Conservation (phyloP, 306 rosid genomes). For the Prosopis cineraria region DNA sequence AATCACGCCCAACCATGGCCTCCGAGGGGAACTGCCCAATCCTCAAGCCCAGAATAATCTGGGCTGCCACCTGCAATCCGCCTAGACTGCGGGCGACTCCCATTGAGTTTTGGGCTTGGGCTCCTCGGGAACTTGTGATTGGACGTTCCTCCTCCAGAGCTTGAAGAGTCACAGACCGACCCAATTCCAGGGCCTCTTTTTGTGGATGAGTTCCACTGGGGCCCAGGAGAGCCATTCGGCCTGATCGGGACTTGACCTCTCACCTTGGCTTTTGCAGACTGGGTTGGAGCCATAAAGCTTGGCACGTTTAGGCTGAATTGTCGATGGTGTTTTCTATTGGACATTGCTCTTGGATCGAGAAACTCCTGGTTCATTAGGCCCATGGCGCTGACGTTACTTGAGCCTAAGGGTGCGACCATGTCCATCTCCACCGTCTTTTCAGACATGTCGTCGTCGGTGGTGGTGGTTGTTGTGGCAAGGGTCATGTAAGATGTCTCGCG, state of each 20-base stretch:
- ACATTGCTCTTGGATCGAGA: constrained; percentile 27
- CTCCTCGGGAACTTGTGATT: constrained; percentile 44
- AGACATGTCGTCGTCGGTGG: constrained; percentile 61
- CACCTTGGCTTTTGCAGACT: constrained; percentile 84
- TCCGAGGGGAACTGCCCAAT: constrained; percentile 67
- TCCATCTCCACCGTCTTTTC: constrained; percentile 88
- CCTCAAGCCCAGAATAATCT: constrained; percentile 47
- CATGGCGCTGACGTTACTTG: constrained; percentile 25
- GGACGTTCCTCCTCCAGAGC: constrained; percentile 56
- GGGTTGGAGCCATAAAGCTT: constrained; percentile 88
- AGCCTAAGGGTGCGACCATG: constrained; percentile 35
- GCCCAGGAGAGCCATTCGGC: constrained; percentile 43
- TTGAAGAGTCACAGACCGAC: constrained; percentile 65
- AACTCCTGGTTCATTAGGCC: constrained; percentile 42
- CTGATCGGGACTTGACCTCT: constrained; percentile 42
- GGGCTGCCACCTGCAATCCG: constrained; percentile 43
- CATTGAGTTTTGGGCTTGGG: constrained; percentile 65
- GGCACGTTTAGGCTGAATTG: constrained; percentile 43
- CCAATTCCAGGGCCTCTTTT: constrained; percentile 38
- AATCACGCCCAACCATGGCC: constrained; percentile 68
- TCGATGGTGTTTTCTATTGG: constrained; percentile 18
- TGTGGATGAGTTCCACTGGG: constrained; percentile 59
- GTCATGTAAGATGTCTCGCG: constrained; percentile 47
- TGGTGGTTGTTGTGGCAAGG: constrained; percentile 48
- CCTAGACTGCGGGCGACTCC: constrained; percentile 41